These are phyloP conservation scores for Aurinia saxatilis DNA, from an alignment of 345 rosid genomes.

Conservation along the genomic window DNA sequence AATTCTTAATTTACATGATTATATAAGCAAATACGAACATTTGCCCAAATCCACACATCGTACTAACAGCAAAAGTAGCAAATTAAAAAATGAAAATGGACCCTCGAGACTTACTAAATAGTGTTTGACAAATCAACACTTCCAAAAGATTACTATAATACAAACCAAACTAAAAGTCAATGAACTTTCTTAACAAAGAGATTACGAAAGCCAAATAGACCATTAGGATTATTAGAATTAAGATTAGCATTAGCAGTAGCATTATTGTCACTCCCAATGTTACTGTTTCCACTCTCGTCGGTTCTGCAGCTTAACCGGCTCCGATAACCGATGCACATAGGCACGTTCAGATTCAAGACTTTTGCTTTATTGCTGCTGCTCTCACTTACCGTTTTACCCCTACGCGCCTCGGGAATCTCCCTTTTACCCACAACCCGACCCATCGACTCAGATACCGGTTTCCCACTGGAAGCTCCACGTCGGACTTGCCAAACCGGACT, in stretches of 20 bases:
- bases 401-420: slow-evolving; percentile 20
- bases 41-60: slow-evolving; percentile 18
- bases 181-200: slow-evolving; percentile 64
- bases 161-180: slow-evolving; percentile 6
- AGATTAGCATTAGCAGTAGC: not conserved
- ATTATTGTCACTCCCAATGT: slow-evolving; percentile 16
- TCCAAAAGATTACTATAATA: not conserved
- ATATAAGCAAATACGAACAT: slow-evolving; percentile 7
- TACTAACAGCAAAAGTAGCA: slow-evolving; percentile 21
- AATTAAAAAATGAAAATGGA: not conserved
- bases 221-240: slow-evolving; percentile 28
- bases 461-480: slow-evolving; percentile 27
- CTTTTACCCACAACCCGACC: slow-evolving; percentile 15
- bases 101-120: slow-evolving; percentile 15
- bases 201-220: slow-evolving; percentile 57
- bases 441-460: slow-evolving; percentile 15
- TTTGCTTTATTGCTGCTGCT: slow-evolving; percentile 27
- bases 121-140: not conserved
- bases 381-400: slow-evolving; percentile 24
- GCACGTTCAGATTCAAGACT: slow-evolving; percentile 30
- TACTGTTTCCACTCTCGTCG: slow-evolving; percentile 30
- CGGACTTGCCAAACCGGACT: slow-evolving; percentile 77
- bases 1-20: slow-evolving; percentile 18
- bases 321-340: slow-evolving; percentile 49
- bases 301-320: slow-evolving; percentile 62